A percentile compares a stretch with the other conserved stretches of the same genome.
These are phyloP conservation scores for Periconia digitata DNA, from an alignment of 2,329 filamentous ascomycete genomes.

Conservation along the genomic window DNA sequence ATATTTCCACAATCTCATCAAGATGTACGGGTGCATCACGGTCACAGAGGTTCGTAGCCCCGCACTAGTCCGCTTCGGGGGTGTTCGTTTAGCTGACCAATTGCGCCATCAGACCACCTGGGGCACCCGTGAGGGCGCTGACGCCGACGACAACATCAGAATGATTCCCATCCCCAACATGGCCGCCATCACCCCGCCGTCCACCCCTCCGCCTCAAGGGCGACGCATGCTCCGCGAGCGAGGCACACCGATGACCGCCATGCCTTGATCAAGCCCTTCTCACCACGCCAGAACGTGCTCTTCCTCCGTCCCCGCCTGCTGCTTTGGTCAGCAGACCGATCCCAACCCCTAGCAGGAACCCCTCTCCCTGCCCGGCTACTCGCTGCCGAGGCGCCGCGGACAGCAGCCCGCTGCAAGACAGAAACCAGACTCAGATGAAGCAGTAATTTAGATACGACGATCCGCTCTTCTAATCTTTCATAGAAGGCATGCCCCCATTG, in stretches of 20 bases:
- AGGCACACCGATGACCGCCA: conserved; percentile 24
- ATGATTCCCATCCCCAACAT: conserved; percentile 41
- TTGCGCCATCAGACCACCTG: conserved; percentile 74
- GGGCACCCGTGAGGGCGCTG: conserved; percentile 91
- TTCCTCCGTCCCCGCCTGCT: no score
- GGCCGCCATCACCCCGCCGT: conserved; percentile 37
- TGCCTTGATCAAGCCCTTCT: not conserved
- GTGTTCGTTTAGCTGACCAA: not conserved
- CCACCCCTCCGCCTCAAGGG: conserved; percentile 35
- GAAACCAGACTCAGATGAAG: conserved; percentile 10
- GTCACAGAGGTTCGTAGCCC: conserved; percentile 47
- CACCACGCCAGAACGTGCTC: no score
- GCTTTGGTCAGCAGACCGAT: conserved; percentile 24
- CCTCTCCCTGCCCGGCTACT: conserved; percentile 10
- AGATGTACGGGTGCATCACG: conserved; percentile 82
- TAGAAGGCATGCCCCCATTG: conserved; percentile 18
- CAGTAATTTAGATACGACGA: conserved; percentile 42
- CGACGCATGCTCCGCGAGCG: conserved; percentile 40
- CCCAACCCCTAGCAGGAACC: not conserved
- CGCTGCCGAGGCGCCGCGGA: conserved; percentile 19
- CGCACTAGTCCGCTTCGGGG: conserved; percentile 24
- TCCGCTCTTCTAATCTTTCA: conserved; percentile 23
- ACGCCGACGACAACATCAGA: conserved; percentile 62
- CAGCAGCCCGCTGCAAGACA: conserved; percentile 9
- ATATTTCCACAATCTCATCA: conserved; percentile 90